These are phyloP conservation scores for Fagus sylvatica DNA, from an alignment of 306 rosid genomes.

Conservation along the genomic window DNA sequence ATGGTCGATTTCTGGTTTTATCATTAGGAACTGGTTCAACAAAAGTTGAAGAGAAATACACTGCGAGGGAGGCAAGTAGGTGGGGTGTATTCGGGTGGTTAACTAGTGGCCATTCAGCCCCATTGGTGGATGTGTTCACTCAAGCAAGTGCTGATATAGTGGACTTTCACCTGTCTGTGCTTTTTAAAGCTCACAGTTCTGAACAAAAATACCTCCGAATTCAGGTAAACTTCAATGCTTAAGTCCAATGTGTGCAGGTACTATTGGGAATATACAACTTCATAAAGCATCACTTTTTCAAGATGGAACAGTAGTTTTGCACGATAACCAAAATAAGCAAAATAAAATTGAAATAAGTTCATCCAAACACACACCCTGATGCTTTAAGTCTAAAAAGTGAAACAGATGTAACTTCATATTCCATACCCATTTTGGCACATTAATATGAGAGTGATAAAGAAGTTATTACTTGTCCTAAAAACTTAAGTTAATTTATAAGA, in stretches of 20 bases:
- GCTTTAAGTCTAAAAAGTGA: too few relatives aligned
- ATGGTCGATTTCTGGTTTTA: background rate
- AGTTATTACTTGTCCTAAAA: too few relatives aligned
- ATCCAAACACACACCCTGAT: too few relatives aligned
- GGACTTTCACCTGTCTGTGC: conserved; percentile 3
- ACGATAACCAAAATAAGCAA: too few relatives aligned
- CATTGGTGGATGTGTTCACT: background rate
- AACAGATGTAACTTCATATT: too few relatives aligned
- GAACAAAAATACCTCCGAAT: conserved; percentile 44
- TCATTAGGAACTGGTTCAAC: background rate
- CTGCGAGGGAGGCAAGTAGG: background rate
- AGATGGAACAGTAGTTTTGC: too few relatives aligned
- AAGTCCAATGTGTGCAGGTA: too few relatives aligned
- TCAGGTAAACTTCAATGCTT: conserved; percentile 21
- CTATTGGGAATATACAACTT: too few relatives aligned
- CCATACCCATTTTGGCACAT: too few relatives aligned
- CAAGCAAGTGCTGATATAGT: background rate
- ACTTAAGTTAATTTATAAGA: too few relatives aligned
- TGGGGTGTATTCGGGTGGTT: background rate
- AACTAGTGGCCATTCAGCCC: background rate
- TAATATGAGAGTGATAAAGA: background rate
- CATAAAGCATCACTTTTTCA: too few relatives aligned
- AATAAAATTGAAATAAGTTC: too few relatives aligned
- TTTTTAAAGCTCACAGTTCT: conserved; percentile 28
- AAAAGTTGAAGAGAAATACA: background rate